Evolutionary conservation across 805 yeast species (phyloP).

Genomic region (Schwanniomyces polymorphus): DNA sequence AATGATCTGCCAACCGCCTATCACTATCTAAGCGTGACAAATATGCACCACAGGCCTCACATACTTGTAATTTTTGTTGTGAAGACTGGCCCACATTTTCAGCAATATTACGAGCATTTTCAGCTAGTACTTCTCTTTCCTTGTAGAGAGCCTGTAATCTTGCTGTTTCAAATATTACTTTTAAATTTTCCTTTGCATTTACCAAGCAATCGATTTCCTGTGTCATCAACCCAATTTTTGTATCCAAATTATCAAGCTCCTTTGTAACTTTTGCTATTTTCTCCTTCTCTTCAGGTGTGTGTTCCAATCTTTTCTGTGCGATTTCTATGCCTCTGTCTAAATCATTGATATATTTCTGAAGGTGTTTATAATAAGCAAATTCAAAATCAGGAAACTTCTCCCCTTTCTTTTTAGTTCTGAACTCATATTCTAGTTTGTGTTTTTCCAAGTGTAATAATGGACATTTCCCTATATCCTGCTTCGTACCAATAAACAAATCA

Average conservation of each 20-base stretch:
- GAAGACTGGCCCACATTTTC: constrained; percentile 82
- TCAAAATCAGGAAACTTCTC: constrained; percentile 52
- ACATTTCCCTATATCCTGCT: constrained; percentile 80
- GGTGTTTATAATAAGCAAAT: constrained; percentile 45
- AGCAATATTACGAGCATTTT: constrained; percentile 56
- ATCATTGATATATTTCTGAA: constrained; percentile 61
- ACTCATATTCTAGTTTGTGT: constrained; percentile 68
- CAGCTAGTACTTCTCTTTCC: constrained; percentile 53
- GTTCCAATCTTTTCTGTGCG: constrained; percentile 65
- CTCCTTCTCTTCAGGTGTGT: constrained; percentile 71
- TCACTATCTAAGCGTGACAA: constrained; percentile 84
- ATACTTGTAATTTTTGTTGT: constrained; percentile 87
- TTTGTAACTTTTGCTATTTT: constrained; percentile 54
- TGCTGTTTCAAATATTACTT: constrained; percentile 50
- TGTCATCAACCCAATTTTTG: constrained; percentile 61
- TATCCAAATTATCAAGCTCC: constrained; percentile 61
- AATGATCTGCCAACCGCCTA: constrained; percentile 74
- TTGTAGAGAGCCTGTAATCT: constrained; percentile 44
- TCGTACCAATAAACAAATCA: constrained; percentile 79
- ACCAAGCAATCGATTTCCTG: constrained; percentile 63
- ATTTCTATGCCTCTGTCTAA: constrained; percentile 63
- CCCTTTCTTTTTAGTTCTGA: constrained; percentile 37
- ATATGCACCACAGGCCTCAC: constrained; percentile 88
- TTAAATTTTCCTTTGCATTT: constrained; percentile 48
- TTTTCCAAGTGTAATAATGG: constrained; percentile 74